Evolutionary conservation across 1,284 basidiomycete species (phyloP).

Genomic region (Chiua sp.): DNA sequence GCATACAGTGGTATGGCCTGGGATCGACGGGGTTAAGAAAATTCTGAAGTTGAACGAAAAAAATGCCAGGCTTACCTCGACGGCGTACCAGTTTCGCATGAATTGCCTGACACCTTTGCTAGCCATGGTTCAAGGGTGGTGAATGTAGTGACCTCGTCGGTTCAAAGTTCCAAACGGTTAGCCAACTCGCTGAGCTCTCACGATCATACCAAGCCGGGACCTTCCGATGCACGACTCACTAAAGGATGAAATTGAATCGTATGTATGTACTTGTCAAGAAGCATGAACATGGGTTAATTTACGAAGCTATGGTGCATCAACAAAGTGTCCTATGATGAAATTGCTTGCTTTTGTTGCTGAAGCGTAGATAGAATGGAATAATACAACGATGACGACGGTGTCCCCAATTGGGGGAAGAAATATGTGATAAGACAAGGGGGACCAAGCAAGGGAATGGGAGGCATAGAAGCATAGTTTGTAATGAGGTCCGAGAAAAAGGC

Average conservation of each 20-base stretch:
- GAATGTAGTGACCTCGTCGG: neutral
- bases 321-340: constrained; percentile 27
- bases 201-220: constrained; percentile 21
- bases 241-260: neutral
- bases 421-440: constrained; percentile 22
- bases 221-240: constrained; percentile 16
- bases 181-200: constrained; percentile 15
- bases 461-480: constrained; percentile 26
- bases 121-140: constrained; percentile 29
- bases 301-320: constrained; percentile 29
- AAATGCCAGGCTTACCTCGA: constrained; percentile 61
- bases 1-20: constrained; percentile 83
- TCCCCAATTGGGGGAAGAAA: no score
- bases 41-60: neutral
- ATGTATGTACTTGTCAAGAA: neutral
- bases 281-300: constrained; percentile 26
- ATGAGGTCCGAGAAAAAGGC: constrained; percentile 3
- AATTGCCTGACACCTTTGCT: constrained; percentile 39
- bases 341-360: neutral
- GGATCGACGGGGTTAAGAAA: constrained; percentile 6
- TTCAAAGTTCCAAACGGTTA: neutral
- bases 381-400: constrained; percentile 37
- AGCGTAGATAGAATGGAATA: constrained; percentile 20
- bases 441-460: constrained; percentile 8
- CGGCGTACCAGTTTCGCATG: constrained; percentile 81